Base-by-base conservation (phyloP, 169 alveolate genomes). In the Cryptosporidium ubiquitum region DNA sequence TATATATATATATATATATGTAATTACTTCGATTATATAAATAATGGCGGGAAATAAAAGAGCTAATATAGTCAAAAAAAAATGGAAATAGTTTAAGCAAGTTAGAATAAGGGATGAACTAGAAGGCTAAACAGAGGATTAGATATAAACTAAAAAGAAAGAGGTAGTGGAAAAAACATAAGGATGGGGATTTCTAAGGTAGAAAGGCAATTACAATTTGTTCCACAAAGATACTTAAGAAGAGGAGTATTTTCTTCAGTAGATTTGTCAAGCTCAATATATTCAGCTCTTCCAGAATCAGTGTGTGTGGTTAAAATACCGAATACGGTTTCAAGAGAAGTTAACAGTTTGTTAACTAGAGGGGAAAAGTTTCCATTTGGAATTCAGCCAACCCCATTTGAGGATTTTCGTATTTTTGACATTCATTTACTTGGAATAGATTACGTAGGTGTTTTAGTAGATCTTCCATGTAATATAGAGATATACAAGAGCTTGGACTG, bases 401-500 rank as follows among this genome's bases (percentile, higher is more conserved):
- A 86, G 73, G 91, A 91, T 55, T 91, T 91, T 66, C 58, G 94
- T 31, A 79, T 79, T 57, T 86, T 91, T 49, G 52, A 86, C 37
- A 85, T 91, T 18, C 85, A 85, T 58, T 85, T 91, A 52, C 68
- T 91, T 40, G 84, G 70, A 49, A 55, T 42, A 66, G 91, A 91
- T 42, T 91, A 44, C 37, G 71, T 85, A 18, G 97, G 96, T 33
- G 74, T 95, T 29, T 55, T 95, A 70, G 95, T 92, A 26, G 97
- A 95, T 69, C 91, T 95, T 61, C 97, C 97, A 35, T 93, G 95
- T 49, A 84, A 94, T 60, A 51, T 95, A 26, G 97, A 95, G 84
- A 95, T 95, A 23, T 95, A 95, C 84, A 95, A 95, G 84, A 86
- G 96, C 3, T 86, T 95, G 40, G 96, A 95, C 91, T 89, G 95